Percentiles rank a stretch among this genome's conserved stretches.
These are phyloP conservation scores for Leccinum solheimii DNA, from an alignment of 1,284 basidiomycete genomes.

Conservation along the genomic window DNA sequence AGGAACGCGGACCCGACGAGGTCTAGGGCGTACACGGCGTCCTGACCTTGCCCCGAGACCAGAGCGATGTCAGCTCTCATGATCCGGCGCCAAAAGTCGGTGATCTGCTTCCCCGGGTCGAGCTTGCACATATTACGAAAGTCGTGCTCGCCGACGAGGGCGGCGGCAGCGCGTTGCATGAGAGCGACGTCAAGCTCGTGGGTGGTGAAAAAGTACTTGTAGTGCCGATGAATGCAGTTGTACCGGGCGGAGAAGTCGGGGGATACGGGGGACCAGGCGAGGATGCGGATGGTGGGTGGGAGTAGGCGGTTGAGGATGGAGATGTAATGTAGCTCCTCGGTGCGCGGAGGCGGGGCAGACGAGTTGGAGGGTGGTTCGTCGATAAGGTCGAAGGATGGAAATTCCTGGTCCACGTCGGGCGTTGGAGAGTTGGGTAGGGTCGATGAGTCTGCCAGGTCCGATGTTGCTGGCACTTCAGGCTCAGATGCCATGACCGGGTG, in stretches of 20 bases:
- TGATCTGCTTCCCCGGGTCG: constrained; percentile 91
- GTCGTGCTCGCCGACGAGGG: constrained; percentile 89
- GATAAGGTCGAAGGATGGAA: constrained; percentile 17
- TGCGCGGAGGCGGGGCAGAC: constrained; percentile 28
- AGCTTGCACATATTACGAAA: constrained; percentile 96
- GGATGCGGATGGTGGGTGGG: constrained; percentile 86
- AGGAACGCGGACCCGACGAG: constrained; percentile 89
- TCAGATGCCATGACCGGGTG: neutral
- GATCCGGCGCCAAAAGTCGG: constrained; percentile 70
- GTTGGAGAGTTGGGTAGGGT: neutral
- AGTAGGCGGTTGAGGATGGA: constrained; percentile 85
- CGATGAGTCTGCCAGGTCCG: neutral
- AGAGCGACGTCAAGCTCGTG: constrained; percentile 64
- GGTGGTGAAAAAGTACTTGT: constrained; percentile 94
- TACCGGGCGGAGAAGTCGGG: constrained; percentile 85
- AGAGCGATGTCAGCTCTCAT: constrained; percentile 61
- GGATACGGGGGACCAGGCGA: constrained; percentile 92
- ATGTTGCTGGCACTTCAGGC: neutral
- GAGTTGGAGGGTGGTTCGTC: constrained; percentile 32
- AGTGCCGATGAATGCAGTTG: constrained; percentile 86
- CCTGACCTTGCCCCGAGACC: constrained; percentile 27
- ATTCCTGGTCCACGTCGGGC: constrained; percentile 9
- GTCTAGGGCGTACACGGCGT: constrained; percentile 75
- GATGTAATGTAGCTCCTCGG: constrained; percentile 75
- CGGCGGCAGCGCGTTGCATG: constrained; percentile 78